These are phyloP conservation scores for Chlorophyllum brunneum DNA, from an alignment of 768 basidiomycete species.

Conservation along the genomic window DNA sequence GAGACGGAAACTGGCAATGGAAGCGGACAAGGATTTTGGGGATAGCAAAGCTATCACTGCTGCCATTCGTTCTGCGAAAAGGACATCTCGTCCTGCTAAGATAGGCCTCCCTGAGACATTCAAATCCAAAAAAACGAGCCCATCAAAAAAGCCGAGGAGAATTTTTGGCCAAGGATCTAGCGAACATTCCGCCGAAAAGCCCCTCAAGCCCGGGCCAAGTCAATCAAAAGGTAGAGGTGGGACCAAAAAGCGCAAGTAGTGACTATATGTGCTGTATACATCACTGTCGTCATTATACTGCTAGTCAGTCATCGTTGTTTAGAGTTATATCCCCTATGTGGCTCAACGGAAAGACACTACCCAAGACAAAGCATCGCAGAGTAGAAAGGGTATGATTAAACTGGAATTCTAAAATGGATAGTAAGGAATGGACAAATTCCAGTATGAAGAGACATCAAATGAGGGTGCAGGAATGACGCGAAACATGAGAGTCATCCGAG, in stretches of 20 bases:
- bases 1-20: constrained; percentile 80
- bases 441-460: neutral
- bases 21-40: constrained; percentile 67
- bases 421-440: neutral
- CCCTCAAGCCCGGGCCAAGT: constrained; percentile 2
- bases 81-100: constrained; percentile 65
- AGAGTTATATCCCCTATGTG: neutral
- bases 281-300: neutral
- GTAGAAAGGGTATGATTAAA: constrained; percentile 8
- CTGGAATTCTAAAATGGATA: neutral
- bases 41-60: constrained; percentile 56
- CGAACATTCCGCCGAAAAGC: neutral
- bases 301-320: neutral
- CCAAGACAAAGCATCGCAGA: neutral
- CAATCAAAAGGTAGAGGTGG: constrained; percentile 2
- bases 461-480: neutral
- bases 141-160: constrained; percentile 26
- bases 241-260: constrained; percentile 1
- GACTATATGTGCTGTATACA: neutral
- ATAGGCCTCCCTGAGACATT: constrained; percentile 49
- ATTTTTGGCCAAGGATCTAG: constrained; percentile 53
- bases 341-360: neutral
- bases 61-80: constrained; percentile 87
- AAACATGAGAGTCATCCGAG: neutral
- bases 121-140: constrained; percentile 29